These are phyloP conservation scores for Diaporthe helianthi DNA, from an alignment of 2,329 filamentous ascomycete genomes.

Conservation along the genomic window DNA sequence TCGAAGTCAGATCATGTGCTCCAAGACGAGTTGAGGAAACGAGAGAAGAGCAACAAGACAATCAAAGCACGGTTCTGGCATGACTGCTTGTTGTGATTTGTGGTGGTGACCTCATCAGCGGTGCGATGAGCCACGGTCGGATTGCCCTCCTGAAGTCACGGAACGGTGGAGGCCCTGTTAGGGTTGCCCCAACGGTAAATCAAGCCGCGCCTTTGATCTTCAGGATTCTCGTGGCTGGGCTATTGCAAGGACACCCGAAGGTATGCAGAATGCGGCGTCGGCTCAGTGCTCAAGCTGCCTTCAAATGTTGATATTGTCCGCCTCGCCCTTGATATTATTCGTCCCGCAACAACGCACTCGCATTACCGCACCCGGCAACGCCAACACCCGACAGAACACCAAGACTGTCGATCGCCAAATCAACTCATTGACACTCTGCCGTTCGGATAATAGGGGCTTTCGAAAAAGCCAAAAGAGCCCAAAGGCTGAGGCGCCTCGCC, in stretches of 20 bases:
- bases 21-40: background rate
- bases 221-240: background rate
- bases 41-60: background rate
- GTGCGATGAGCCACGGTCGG: background rate
- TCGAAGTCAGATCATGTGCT: background rate
- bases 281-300: too few relatives aligned
- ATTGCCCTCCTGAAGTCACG: background rate
- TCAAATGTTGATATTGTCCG: constrained; percentile 31
- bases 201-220: constrained; percentile 19
- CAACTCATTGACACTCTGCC: background rate
- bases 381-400: background rate
- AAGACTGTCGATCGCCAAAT: background rate
- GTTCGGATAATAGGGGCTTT: background rate
- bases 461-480: constrained; percentile 1
- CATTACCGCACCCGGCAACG: background rate
- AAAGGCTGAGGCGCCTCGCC: background rate
- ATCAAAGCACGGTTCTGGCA: background rate
- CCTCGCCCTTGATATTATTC: constrained; percentile 21
- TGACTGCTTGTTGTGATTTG: background rate
- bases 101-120: background rate
- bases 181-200: background rate
- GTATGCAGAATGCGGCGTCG: background rate
- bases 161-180: background rate
- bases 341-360: background rate
- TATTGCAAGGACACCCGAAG: background rate